These are phyloP conservation scores for Acer campestre DNA, from an alignment of 345 rosid species.

Conservation along the genomic window DNA sequence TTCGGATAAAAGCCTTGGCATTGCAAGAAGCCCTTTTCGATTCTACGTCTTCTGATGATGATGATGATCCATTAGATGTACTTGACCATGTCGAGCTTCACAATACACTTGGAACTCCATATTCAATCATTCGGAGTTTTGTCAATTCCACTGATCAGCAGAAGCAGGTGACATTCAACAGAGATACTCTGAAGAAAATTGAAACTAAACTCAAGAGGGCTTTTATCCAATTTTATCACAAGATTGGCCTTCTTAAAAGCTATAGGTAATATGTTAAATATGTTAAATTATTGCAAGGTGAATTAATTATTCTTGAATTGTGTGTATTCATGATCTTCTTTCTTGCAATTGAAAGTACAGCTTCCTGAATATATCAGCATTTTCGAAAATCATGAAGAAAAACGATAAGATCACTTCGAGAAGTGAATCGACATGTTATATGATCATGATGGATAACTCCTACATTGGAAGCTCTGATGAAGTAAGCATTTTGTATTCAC, in stretches of 20 bases:
- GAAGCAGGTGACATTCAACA: slow-evolving; percentile 31
- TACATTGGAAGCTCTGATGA: slow-evolving; percentile 38
- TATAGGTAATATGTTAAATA: slow-evolving; percentile 6
- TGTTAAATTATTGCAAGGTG: background rate
- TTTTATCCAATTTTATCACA: slow-evolving; percentile 41
- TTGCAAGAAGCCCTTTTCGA: slow-evolving; percentile 5
- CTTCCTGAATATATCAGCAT: slow-evolving; percentile 45
- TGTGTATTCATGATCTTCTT: background rate
- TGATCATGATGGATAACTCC: slow-evolving; percentile 47
- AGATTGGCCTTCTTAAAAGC: slow-evolving; percentile 46
- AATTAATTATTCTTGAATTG: background rate
- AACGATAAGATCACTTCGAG: slow-evolving; percentile 52
- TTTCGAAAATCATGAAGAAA: slow-evolving; percentile 35
- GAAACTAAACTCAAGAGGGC: slow-evolving; percentile 37
- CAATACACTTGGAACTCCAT: slow-evolving; percentile 7
- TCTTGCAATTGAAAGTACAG: slow-evolving; percentile 16
- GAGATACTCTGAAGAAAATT: slow-evolving; percentile 45
- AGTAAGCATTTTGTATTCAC: background rate
- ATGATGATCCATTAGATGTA: slow-evolving; percentile 11
- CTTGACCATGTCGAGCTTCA: slow-evolving; percentile 15
- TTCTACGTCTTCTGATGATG: background rate
- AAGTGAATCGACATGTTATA: slow-evolving; percentile 34
- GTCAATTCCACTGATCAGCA: background rate
- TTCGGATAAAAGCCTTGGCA: slow-evolving; percentile 17
- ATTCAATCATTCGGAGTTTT: background rate